These are phyloP conservation scores for Cryptococcus wingfieldii DNA, from an alignment of 1,284 basidiomycete genomes.

Conservation along the genomic window DNA sequence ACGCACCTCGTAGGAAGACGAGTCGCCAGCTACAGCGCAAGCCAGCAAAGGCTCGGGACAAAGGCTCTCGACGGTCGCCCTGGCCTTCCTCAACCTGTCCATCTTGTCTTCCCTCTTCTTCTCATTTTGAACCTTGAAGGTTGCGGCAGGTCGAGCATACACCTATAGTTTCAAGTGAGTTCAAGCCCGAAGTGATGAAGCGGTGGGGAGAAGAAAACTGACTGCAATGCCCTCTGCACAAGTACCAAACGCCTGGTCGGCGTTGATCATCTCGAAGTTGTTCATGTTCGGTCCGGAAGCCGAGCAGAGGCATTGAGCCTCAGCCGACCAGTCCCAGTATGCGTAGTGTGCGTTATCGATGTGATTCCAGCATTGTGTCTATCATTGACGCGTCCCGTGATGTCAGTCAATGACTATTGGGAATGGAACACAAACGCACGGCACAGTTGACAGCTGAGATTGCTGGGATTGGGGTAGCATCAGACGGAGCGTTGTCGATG, in stretches of 20 bases:
- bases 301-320: slow-evolving; percentile 8
- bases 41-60: slow-evolving; percentile 13
- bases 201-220: not conserved
- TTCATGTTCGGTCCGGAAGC: not conserved
- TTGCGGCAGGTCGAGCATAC: not conserved
- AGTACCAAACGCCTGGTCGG: not conserved
- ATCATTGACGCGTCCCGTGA: not conserved
- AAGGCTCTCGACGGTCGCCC: not conserved
- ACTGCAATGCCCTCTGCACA: not conserved
- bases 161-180: not conserved
- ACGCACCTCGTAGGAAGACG: slow-evolving; percentile 3
- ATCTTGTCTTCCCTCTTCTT: not conserved
- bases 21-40: slow-evolving; percentile 8
- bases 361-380: slow-evolving; percentile 2
- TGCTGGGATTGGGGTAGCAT: slow-evolving; percentile 1
- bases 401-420: not conserved
- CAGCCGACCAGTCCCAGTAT: slow-evolving; percentile 3
- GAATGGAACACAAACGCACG: not conserved
- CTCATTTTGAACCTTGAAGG: not conserved
- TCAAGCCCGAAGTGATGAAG: not conserved
- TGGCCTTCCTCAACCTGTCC: not conserved
- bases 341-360: slow-evolving; percentile 2
- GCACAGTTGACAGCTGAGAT: slow-evolving; percentile 2
- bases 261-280: not conserved
- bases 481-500: not conserved